Base-by-base conservation (phyloP, 208 protist genomes). In the Endotrypanum monterogeii region DNA sequence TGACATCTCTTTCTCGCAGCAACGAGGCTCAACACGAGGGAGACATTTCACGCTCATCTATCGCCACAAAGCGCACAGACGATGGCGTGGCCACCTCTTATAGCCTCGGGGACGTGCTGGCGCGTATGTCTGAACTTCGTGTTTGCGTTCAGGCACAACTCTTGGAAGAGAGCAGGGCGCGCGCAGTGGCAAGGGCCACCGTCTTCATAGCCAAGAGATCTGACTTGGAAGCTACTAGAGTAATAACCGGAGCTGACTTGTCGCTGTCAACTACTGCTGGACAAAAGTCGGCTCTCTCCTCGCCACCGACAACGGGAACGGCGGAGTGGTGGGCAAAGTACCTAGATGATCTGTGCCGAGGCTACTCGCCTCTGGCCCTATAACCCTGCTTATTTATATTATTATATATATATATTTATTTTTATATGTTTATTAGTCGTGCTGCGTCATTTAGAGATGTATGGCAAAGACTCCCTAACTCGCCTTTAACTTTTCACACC, bases 61-160 rank as follows among this genome's bases (percentile, higher is more conserved):
- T 75, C 50, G 63, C 69, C 23, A 74, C 76, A 52, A 61, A 56
- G 69, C 62, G 44, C 54, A 75, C 61, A 6, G 68, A 80, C 32
- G 76, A 75, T 46, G 67, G 63, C 20, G 65, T 35, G n/a, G 60
- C 70, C 39, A 51, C 63, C 32, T 62, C 65, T 2, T 80, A 71
- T 58, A 76, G 54, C 35, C 41, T 51, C 20, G 76, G 50, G 3
- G 76, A 56, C 18, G 1, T 80, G 62, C 48, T 80, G 30, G 50
- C 54, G 30, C 71, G 69, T 20, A 72, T 76, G 5, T 70, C 62
- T 20, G 76, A 80, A 56, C 76, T 80, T 30, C 76, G 76, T 35
- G 65, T 51, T 2, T 80, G 76, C 67, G 76, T 76, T 28, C 76
- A 76, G 63, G 76, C 76, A 12, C 70, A 80, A 56, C 37, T 80